Base-by-base conservation (phyloP, 176 grass and related monocot genomes). In the Raddia distichophylla region DNA sequence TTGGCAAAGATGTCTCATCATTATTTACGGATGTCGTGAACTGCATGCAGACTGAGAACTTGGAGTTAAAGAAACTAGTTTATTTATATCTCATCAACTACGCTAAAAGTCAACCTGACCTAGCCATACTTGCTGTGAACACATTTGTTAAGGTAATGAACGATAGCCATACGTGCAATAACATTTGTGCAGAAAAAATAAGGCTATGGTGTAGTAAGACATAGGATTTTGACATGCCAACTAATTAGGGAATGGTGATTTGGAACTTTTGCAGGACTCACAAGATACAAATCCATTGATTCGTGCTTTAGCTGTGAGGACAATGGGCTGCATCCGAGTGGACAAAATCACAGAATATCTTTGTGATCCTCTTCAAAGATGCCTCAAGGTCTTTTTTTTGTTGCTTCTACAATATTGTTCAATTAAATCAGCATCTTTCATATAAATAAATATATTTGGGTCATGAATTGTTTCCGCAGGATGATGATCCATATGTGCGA, bases 311-410 rank as follows among this genome's bases (percentile, higher is more conserved):
- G 96, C 96, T 73, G 96, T 99, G 79, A 93, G 96, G 85, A 99
- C 96, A 84, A 99, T 99, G 96, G 96, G 96, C 43, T 99, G 96
- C 80, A 99, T 99, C 71, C 93, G 96, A 69, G 93, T 99, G 64
- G 96, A 99, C 64, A 99, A 99, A 90, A 99, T 99, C 63, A 99
- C 96, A 58, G 96, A 99, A 79, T 99, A 99, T 86, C 87, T 99
- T 5, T 99, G 96, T 50, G 96, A 99, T 87, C 96, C 96, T 67
- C 93, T 99, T 86, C 96, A 95, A 82, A 93, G 96, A 93, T 99
- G 96, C 58, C 96, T 99, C 46, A 99, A 99, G 96, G 96, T 98
- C 40, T 62, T 86, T 60, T 35, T 9, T 35, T 13, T 66, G 3
- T 59, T 68, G 27, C 46, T 17, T 81, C 66, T 82, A 72, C 27